Percentiles rank a stretch among this genome's conserved stretches.
Evolutionary conservation across 768 basidiomycete genomes (phyloP).

Genomic region (Chiua virens): DNA sequence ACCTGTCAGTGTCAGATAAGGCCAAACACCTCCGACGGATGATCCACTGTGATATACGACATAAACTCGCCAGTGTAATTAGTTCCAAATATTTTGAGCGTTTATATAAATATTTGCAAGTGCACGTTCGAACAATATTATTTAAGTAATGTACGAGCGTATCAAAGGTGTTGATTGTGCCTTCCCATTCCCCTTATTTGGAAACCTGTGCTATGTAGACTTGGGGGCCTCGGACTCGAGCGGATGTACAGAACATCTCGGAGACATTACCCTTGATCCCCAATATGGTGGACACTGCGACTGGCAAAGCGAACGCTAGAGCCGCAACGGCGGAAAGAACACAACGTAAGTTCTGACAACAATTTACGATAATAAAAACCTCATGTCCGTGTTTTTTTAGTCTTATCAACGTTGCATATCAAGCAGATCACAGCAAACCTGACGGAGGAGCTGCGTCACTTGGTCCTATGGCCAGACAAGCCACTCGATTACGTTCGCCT

Average conservation of each 20-base stretch:
- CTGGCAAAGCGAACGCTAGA: conserved; percentile 4
- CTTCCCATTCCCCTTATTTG: too few species aligned
- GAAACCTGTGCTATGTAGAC: background rate
- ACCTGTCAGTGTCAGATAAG: background rate
- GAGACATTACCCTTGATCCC: background rate
- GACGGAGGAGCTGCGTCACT: conserved; percentile 53
- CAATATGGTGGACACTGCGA: conserved; percentile 4
- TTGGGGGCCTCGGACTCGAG: background rate
- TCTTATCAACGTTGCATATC: conserved; percentile 14
- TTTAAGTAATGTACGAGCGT: too few species aligned
- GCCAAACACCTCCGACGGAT: background rate
- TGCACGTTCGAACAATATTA: too few species aligned
- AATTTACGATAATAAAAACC: background rate
- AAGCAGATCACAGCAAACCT: conserved; percentile 38
- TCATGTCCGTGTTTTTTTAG: conserved; percentile 6
- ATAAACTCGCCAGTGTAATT: too few species aligned
- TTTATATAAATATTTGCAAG: background rate
- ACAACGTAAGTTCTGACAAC: conserved; percentile 15
- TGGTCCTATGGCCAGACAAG: conserved; percentile 57
- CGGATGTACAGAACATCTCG: background rate
- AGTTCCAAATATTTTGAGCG: too few species aligned
- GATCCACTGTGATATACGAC: too few species aligned
- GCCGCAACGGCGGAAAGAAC: background rate
- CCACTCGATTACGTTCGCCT: conserved; percentile 49
- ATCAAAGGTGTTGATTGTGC: background rate